Evolutionary conservation across 768 basidiomycete species (phyloP).

Genomic region (Porpolomopsis calyptriformis): DNA sequence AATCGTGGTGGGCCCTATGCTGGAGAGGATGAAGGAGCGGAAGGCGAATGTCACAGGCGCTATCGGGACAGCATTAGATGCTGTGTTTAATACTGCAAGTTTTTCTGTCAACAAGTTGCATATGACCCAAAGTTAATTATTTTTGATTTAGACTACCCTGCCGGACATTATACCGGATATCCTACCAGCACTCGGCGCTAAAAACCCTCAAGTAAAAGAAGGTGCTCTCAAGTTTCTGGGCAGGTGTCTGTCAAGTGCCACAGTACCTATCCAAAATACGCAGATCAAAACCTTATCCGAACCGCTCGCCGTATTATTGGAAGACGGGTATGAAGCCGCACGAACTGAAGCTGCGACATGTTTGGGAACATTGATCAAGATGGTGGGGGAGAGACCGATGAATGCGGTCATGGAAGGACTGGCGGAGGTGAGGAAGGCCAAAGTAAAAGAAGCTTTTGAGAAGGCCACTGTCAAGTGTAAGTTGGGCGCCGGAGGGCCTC

Average conservation of each 20-base stretch:
- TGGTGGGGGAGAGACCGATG: constrained; percentile 87
- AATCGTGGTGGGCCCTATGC: constrained; percentile 59
- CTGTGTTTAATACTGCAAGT: constrained; percentile 72
- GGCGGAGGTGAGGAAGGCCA: constrained; percentile 77
- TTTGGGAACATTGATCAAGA: constrained; percentile 89
- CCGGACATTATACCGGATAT: constrained; percentile 79
- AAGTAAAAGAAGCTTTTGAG: constrained; percentile 90
- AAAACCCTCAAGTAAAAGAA: constrained; percentile 96
- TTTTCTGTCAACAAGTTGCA: constrained; percentile 1
- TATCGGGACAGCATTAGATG: constrained; percentile 81
- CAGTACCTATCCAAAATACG: constrained; percentile 53
- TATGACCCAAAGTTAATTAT: constrained; percentile 9
- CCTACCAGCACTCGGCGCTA: constrained; percentile 63
- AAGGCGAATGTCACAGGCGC: constrained; percentile 86
- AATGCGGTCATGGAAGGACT: constrained; percentile 79
- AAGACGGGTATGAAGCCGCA: constrained; percentile 83
- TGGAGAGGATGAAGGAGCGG: constrained; percentile 89
- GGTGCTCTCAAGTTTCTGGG: constrained; percentile 80
- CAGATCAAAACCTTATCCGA: constrained; percentile 82
- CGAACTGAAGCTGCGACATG: constrained; percentile 83
- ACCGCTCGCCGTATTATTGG: constrained; percentile 60
- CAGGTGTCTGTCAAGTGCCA: constrained; percentile 64
- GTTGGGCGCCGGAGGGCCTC: constrained; percentile 43
- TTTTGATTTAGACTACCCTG: constrained; percentile 51
- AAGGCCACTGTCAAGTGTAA: constrained; percentile 90